Evolutionary conservation across 2,329 filamentous ascomycete species (phyloP).

Genomic region (Fusarium sublunatum): DNA sequence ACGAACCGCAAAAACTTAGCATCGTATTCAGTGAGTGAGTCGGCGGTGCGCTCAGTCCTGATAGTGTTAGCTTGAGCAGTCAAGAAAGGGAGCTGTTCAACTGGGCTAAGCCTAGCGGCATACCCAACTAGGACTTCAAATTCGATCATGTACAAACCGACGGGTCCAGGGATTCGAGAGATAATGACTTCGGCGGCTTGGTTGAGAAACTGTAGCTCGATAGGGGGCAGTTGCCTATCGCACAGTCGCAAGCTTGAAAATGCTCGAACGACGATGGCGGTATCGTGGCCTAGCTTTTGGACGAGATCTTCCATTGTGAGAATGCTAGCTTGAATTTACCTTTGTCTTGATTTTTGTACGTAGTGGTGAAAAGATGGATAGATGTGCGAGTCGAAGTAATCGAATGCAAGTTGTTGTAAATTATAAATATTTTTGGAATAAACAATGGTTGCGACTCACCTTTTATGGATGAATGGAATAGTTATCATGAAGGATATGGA

Average conservation of each 20-base stretch:
- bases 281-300: background rate
- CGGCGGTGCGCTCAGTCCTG: background rate
- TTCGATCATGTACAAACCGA: background rate
- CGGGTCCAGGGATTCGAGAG: background rate
- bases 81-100: background rate
- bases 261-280: background rate
- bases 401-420: too few species aligned
- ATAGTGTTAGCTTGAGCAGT: background rate
- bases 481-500: too few species aligned
- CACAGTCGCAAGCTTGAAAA: background rate
- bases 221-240: fast-evolving
- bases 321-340: background rate
- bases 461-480: too few species aligned
- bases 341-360: too few species aligned
- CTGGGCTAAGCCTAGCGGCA: background rate
- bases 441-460: too few species aligned
- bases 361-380: background rate
- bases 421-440: too few species aligned
- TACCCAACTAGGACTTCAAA: background rate
- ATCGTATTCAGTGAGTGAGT: background rate
- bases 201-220: background rate
- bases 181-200: background rate
- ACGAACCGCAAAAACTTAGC: background rate
- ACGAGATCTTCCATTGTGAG: background rate
- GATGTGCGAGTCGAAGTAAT: too few species aligned